These are phyloP conservation scores for Endoconidiophora polonica DNA, from an alignment of 2,329 filamentous ascomycete species.

Conservation along the genomic window DNA sequence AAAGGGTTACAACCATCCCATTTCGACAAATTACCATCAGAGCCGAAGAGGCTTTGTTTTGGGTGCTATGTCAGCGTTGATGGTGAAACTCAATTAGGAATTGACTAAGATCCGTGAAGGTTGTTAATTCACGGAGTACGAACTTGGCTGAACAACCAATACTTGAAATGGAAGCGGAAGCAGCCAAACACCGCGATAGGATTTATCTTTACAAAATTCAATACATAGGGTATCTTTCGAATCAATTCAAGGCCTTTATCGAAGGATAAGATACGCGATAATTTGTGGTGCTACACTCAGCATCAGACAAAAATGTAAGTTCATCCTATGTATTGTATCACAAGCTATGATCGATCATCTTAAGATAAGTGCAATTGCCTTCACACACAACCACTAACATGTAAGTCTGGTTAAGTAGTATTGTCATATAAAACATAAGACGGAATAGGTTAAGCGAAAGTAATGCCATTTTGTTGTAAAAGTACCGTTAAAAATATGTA, in stretches of 20 bases:
- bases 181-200: too few species aligned
- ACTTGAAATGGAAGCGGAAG: neutral
- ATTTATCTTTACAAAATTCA: too few species aligned
- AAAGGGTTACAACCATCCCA: conserved; percentile 18
- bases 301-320: too few species aligned
- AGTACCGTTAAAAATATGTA: neutral
- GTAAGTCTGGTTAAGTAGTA: too few species aligned
- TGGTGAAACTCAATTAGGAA: conserved; percentile 30
- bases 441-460: neutral
- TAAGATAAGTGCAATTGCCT: too few species aligned
- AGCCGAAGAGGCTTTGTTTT: conserved; percentile 22
- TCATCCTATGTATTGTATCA: too few species aligned
- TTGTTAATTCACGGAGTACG: conserved; percentile 2
- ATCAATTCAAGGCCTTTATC: too few species aligned
- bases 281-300: too few species aligned
- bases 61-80: conserved; percentile 33
- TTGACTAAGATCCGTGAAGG: conserved; percentile 28
- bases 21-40: neutral
- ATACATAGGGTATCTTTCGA: too few species aligned
- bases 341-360: too few species aligned
- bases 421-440: neutral
- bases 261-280: too few species aligned
- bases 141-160: neutral
- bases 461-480: neutral
- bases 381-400: too few species aligned